These are phyloP conservation scores for Thermoascus crustaceus DNA, from an alignment of 2,329 filamentous ascomycete species.

Conservation along the genomic window DNA sequence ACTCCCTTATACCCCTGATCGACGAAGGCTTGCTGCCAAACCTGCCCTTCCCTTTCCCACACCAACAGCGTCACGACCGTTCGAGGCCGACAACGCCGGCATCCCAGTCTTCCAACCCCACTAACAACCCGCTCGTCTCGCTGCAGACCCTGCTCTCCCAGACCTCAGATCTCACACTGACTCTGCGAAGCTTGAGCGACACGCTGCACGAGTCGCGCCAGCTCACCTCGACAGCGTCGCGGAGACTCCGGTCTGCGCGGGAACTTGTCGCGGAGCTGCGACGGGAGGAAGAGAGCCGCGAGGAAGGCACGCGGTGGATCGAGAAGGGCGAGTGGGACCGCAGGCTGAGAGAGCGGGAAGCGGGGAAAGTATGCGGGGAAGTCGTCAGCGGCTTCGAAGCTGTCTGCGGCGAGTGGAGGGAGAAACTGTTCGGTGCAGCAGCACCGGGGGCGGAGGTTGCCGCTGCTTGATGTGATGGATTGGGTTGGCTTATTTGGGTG, in stretches of 20 bases:
- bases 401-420: constrained; percentile 76
- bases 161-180: constrained; percentile 66
- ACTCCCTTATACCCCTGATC: constrained; percentile 50
- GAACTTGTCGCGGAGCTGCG: constrained; percentile 81
- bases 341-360: constrained; percentile 67
- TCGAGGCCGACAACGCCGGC: constrained; percentile 24
- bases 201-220: constrained; percentile 91
- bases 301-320: constrained; percentile 77
- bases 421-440: constrained; percentile 53
- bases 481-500: too few relatives aligned
- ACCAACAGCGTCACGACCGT: constrained; percentile 16
- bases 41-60: constrained; percentile 42
- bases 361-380: constrained; percentile 72
- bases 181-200: constrained; percentile 79
- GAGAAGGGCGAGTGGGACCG: constrained; percentile 75
- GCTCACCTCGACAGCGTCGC: constrained; percentile 70
- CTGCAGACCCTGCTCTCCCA: constrained; percentile 61
- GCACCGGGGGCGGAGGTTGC: constrained; percentile 18
- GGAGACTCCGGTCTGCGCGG: constrained; percentile 70
- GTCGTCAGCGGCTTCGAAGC: constrained; percentile 90
- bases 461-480: too few relatives aligned
- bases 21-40: constrained; percentile 43
- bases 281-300: constrained; percentile 70
- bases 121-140: constrained; percentile 50
- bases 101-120: constrained; percentile 12